These are phyloP conservation scores for Trametes cinnabarina DNA, from an alignment of 768 basidiomycete genomes.

Conservation along the genomic window DNA sequence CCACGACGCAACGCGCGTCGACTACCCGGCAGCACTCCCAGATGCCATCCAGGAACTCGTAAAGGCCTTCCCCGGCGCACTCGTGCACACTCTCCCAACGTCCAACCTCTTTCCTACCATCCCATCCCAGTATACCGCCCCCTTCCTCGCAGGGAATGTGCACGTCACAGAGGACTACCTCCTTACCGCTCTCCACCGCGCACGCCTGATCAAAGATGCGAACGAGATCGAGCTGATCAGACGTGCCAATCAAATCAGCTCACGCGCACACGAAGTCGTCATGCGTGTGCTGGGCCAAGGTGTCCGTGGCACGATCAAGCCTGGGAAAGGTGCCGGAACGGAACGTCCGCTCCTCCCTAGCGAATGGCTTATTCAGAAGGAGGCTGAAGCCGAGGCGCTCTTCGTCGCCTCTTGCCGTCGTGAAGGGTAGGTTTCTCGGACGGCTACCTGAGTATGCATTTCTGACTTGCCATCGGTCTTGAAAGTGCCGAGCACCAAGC, in stretches of 20 bases:
- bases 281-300: conserved; percentile 87
- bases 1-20: conserved; percentile 60
- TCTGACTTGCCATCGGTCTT: background rate
- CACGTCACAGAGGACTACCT: conserved; percentile 61
- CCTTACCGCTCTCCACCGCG: conserved; percentile 72
- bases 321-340: conserved; percentile 38
- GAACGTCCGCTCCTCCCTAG: conserved; percentile 59
- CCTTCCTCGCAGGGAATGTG: conserved; percentile 35
- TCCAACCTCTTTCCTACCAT: conserved; percentile 53
- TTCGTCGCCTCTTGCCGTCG: conserved; percentile 89
- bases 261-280: conserved; percentile 84
- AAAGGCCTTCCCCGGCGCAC: conserved; percentile 49
- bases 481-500: conserved; percentile 79
- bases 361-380: conserved; percentile 89
- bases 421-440: conserved; percentile 67
- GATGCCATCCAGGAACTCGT: conserved; percentile 45
- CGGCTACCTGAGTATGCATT: background rate
- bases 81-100: conserved; percentile 65
- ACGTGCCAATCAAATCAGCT: conserved; percentile 83
- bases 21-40: conserved; percentile 47
- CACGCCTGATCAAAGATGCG: conserved; percentile 75
- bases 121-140: conserved; percentile 41
- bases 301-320: conserved; percentile 54
- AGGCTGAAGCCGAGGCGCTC: conserved; percentile 91
- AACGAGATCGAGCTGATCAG: conserved; percentile 74